These are phyloP conservation scores for Bocquillonia castaneifolia DNA, from an alignment of 441 rosid species.

Conservation along the genomic window DNA sequence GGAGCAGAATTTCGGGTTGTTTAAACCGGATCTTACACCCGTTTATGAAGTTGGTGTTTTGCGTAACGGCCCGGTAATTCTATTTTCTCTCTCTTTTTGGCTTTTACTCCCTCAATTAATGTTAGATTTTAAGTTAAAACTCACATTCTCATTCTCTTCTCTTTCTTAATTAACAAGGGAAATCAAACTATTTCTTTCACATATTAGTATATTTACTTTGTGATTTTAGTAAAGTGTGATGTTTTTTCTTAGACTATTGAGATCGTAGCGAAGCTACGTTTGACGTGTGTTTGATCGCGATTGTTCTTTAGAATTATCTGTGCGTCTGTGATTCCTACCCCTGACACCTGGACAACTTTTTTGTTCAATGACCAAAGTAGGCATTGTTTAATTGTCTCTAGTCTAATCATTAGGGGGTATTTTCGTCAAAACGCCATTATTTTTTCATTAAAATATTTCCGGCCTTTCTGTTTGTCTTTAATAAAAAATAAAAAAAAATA, in stretches of 20 bases:
- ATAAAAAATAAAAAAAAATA: neutral
- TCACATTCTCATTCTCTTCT: too few relatives aligned
- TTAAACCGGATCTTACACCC: constrained; percentile 59
- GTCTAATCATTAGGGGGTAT: neutral
- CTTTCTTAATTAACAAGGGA: too few relatives aligned
- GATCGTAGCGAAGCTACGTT: neutral
- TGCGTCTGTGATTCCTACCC: too few relatives aligned
- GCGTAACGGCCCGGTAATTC: constrained; percentile 39
- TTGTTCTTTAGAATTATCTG: neutral
- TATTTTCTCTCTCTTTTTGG: neutral
- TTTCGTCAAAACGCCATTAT: constrained; percentile 17
- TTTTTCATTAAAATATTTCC: neutral
- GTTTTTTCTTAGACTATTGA: too few relatives aligned
- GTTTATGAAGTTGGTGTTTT: constrained; percentile 58
- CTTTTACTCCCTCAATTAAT: too few relatives aligned
- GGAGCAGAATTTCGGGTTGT: constrained; percentile 71
- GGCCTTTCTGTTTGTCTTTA: neutral
- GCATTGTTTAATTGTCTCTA: too few relatives aligned
- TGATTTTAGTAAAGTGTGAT: too few relatives aligned
- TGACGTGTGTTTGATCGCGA: neutral
- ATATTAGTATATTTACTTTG: too few relatives aligned
- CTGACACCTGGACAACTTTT: constrained; percentile 3
- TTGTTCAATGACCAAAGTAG: neutral
- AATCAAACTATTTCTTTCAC: too few relatives aligned
- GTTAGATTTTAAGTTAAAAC: too few relatives aligned